Evolutionary conservation across 2,329 filamentous ascomycete genomes (phyloP).

Genomic region (Xylaria sp.): DNA sequence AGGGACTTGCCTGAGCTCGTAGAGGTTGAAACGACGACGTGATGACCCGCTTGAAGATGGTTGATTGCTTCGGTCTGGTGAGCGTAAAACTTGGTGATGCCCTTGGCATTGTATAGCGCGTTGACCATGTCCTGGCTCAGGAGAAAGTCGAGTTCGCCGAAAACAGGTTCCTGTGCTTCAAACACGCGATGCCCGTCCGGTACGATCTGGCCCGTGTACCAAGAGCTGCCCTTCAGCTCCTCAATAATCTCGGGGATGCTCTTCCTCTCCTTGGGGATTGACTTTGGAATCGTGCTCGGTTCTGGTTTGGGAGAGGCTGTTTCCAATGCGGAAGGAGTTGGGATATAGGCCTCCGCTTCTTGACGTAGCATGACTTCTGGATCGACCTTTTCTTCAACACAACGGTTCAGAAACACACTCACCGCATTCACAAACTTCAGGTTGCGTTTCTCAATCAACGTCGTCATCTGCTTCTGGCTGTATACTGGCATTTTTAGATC

Average conservation of each 20-base stretch:
- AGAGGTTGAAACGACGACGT: constrained; percentile 92
- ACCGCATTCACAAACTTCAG: constrained; percentile 78
- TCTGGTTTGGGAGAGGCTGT: constrained; percentile 37
- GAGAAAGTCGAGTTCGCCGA: constrained; percentile 81
- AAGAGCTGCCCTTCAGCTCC: constrained; percentile 79
- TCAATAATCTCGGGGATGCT: constrained; percentile 81
- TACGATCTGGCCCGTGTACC: constrained; percentile 93
- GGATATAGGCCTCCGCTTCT: constrained; percentile 63
- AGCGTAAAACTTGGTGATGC: constrained; percentile 83
- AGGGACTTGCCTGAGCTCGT: constrained; percentile 96
- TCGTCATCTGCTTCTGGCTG: constrained; percentile 89
- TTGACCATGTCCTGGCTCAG: constrained; percentile 94
- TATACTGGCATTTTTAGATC: constrained; percentile 89
- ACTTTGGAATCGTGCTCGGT: constrained; percentile 59
- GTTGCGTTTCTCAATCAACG: constrained; percentile 87
- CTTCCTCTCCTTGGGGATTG: constrained; percentile 79
- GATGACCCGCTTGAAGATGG: constrained; percentile 74
- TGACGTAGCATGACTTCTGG: constrained; percentile 66
- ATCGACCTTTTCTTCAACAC: constrained; percentile 65
- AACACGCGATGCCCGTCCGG: constrained; percentile 91
- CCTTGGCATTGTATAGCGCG: constrained; percentile 87
- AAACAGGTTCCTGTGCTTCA: constrained; percentile 78
- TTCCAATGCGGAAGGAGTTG: constrained; percentile 54
- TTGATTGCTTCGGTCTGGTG: constrained; percentile 97
- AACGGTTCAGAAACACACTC: constrained; percentile 75